Evolutionary conservation across 2,329 filamentous ascomycete species (phyloP).

Genomic region (Phialophora chinensis): DNA sequence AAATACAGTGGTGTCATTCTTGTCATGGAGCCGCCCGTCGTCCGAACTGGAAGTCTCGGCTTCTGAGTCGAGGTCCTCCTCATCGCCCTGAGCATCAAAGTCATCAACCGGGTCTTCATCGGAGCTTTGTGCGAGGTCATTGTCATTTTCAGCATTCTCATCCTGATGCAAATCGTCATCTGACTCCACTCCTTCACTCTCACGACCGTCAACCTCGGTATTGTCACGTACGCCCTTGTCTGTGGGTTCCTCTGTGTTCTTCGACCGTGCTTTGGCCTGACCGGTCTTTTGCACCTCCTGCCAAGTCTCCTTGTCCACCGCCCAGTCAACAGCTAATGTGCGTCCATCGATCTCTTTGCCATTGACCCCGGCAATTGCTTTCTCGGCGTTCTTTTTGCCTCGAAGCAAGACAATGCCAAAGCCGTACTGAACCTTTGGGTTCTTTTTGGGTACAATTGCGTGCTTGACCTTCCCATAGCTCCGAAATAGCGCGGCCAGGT

Average conservation of each 20-base stretch:
- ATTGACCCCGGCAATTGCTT: constrained; percentile 82
- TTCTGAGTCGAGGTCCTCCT: constrained; percentile 52
- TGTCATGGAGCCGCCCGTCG: constrained; percentile 52
- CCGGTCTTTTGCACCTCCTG: constrained; percentile 63
- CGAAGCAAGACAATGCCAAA: constrained; percentile 93
- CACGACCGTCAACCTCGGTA: neutral
- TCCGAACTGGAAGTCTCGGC: constrained; percentile 46
- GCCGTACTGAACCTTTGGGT: constrained; percentile 71
- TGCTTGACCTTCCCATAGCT: constrained; percentile 92
- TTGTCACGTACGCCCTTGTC: neutral
- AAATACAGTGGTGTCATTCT: constrained; percentile 72
- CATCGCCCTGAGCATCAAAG: constrained; percentile 48
- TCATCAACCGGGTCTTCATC: constrained; percentile 53
- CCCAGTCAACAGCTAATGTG: constrained; percentile 92
- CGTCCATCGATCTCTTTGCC: constrained; percentile 89
- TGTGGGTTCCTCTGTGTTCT: constrained; percentile 44
- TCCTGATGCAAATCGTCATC: constrained; percentile 57
- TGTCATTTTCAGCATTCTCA: neutral
- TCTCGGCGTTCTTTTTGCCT: constrained; percentile 88
- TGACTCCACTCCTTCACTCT: neutral
- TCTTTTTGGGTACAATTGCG: constrained; percentile 75
- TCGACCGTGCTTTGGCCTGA: constrained; percentile 42
- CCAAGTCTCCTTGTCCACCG: constrained; percentile 90
- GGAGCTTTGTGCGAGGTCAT: constrained; percentile 44
- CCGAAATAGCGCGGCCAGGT: constrained; percentile 78